These are phyloP conservation scores for Pythium periplocum DNA, from an alignment of 352 stramenopile genomes.

Conservation along the genomic window DNA sequence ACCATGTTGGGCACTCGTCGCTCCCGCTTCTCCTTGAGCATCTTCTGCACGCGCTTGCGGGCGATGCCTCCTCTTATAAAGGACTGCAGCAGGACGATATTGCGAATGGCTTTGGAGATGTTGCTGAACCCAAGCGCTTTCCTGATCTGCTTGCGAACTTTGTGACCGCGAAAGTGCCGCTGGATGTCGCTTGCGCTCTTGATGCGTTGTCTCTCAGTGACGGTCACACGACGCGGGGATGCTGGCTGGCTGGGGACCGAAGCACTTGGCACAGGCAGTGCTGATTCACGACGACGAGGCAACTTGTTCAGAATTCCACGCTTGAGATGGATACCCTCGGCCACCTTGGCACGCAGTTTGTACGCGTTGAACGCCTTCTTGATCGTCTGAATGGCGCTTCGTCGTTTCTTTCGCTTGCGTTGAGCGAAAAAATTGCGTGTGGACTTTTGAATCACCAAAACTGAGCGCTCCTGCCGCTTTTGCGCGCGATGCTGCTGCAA, in stretches of 20 bases:
- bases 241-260: too few relatives aligned
- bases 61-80: constrained; percentile 39
- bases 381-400: constrained; percentile 14
- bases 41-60: constrained; percentile 23
- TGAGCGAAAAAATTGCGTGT: constrained; percentile 10
- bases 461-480: constrained; percentile 7
- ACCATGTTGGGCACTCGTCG: constrained; percentile 10
- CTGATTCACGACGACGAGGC: too few relatives aligned
- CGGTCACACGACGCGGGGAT: too few relatives aligned
- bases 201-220: too few relatives aligned
- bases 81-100: constrained; percentile 45
- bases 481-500: constrained; percentile 8
- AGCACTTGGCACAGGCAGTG: too few relatives aligned
- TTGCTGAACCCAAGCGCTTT: constrained; percentile 12
- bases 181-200: constrained; percentile 34
- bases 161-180: constrained; percentile 32
- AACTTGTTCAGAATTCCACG: too few relatives aligned
- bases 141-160: constrained; percentile 17
- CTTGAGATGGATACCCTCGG: constrained; percentile 5
- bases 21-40: constrained; percentile 14
- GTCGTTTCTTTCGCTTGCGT: constrained; percentile 7
- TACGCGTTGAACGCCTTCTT: constrained; percentile 10
- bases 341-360: constrained; percentile 6
- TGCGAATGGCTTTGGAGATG: constrained; percentile 20
- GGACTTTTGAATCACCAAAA: constrained; percentile 15